A percentile compares a stretch with the other conserved stretches of the same genome.
Evolutionary conservation across 768 basidiomycete species (phyloP).

Genomic region (Mycena rosella): DNA sequence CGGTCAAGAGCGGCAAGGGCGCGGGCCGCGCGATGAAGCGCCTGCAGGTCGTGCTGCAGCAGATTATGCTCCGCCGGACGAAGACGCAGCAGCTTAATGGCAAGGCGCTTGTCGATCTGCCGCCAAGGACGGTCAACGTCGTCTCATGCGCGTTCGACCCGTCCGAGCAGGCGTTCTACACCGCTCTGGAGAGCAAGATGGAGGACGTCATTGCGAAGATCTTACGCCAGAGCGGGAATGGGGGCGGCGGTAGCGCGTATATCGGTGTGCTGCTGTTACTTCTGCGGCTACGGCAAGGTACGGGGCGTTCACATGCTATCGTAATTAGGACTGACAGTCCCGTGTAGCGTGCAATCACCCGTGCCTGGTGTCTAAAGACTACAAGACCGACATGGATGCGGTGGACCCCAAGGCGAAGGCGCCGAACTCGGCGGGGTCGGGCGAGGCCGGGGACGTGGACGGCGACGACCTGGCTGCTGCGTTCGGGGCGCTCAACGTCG

Average conservation of each 20-base stretch:
- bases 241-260: slow-evolving; percentile 69
- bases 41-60: slow-evolving; percentile 86
- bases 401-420: slow-evolving; percentile 74
- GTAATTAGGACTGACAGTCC: background rate
- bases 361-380: slow-evolving; percentile 81
- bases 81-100: slow-evolving; percentile 84
- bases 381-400: slow-evolving; percentile 80
- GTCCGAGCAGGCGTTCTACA: slow-evolving; percentile 86
- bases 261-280: slow-evolving; percentile 78
- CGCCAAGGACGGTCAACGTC: slow-evolving; percentile 76
- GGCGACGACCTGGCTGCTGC: slow-evolving; percentile 82
- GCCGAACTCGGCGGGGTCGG: slow-evolving; percentile 46
- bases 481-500: slow-evolving; percentile 77
- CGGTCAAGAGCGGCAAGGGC: slow-evolving; percentile 76
- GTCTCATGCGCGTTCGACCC: slow-evolving; percentile 83
- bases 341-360: slow-evolving; percentile 90
- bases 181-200: slow-evolving; percentile 76
- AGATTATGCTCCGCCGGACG: slow-evolving; percentile 90
- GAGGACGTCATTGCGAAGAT: slow-evolving; percentile 76
- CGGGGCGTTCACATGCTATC: slow-evolving; percentile 11
- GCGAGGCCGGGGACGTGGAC: slow-evolving; percentile 64
- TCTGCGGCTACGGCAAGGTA: slow-evolving; percentile 91
- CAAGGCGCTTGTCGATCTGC: slow-evolving; percentile 85
- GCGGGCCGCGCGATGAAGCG: slow-evolving; percentile 83
- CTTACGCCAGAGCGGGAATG: slow-evolving; percentile 61